Percentiles rank a stretch among this genome's conserved stretches.
phyloP scores from a whole-genome alignment of 305 asterid genomes.

The Ilex paraguariensis region DNA sequence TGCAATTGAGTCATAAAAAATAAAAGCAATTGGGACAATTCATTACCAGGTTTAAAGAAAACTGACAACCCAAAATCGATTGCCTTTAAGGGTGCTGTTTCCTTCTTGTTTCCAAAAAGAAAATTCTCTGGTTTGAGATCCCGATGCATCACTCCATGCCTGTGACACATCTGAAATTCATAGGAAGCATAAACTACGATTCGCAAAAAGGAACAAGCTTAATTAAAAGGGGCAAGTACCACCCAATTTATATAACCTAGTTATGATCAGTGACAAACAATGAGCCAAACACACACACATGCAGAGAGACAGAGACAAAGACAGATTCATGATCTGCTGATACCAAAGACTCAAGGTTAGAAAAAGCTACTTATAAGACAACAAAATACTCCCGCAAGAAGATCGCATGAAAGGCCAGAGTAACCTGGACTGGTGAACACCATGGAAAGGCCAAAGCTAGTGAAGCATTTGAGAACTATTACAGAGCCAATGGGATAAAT shows the following conservation, averaged over 20 bases:
- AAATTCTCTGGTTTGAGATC: constrained; percentile 70
- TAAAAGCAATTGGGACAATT: background rate
- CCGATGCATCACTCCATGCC: constrained; percentile 61
- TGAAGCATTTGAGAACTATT: too few relatives aligned
- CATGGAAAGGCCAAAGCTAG: too few relatives aligned
- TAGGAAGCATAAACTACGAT: background rate
- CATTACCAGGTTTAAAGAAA: constrained; percentile 56
- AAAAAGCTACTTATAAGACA: too few relatives aligned
- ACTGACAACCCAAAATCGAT: constrained; percentile 61
- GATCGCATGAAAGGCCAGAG: too few relatives aligned
- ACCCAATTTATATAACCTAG: too few relatives aligned
- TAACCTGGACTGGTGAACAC: too few relatives aligned
- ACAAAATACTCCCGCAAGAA: too few relatives aligned
- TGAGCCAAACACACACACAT: background rate
- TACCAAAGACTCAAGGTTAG: too few relatives aligned
- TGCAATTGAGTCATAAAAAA: background rate
- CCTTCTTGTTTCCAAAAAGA: constrained; percentile 54
- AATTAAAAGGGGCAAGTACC: background rate
- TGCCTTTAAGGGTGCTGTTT: constrained; percentile 48
- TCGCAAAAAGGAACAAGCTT: constrained; percentile 5
- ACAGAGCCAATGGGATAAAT: too few relatives aligned
- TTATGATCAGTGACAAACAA: too few relatives aligned
- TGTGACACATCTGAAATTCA: constrained; percentile 48
- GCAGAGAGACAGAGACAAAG: background rate
- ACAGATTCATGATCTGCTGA: too few relatives aligned